Evolutionary conservation across 768 basidiomycete species (phyloP), one percentile per base, ranked within the genome.

Genomic region (Lactarius trivialis): DNA sequence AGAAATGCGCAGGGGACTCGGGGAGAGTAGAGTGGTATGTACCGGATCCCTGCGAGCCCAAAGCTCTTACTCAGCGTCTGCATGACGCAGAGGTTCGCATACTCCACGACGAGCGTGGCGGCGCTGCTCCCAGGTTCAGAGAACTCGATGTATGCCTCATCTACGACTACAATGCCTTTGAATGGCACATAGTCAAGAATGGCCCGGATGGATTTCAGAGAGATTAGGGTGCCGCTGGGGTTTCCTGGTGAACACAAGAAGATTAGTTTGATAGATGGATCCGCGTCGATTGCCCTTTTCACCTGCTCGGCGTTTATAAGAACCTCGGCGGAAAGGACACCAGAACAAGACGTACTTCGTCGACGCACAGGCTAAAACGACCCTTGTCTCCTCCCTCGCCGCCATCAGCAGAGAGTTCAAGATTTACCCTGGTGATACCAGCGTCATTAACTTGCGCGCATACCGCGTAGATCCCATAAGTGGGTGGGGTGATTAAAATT

Each of bases 111-210:
- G 28, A 98, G 77, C 4, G 81, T 76, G 15, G 80, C 84, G 0
- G 92, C 90, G 48, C 86, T 89, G 32, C 79, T 74, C 19, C 77
- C 78, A 9, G 78, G 72, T 0, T 79, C 80, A 0, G 89, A 84
- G 69, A 98, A 99, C 73, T 99, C 97, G 71, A 98, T 89, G 75
- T 99, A 98, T 0, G 97, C 97, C 73, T 99, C 97, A 70, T 99
- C 97, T 6, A 98, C 86, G 32, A 96, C 81, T 41, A 98, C 86
- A 64, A 99, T 85, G 8, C 97, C 97, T 67, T 86, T 91, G 82
- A 91, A 98, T 0, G 79, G 77, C 9, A 85, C 80, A 73, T 90
- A 90, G 33, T 93, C 86, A 28, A 96, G 77, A 17, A 98, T 73
- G 11, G 80, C 69, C 1, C 83, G 81, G 61, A 98, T 78, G 14